Percentiles rank a stretch among this genome's conserved stretches.
These are phyloP conservation scores for Saccharum spontaneum DNA, from an alignment of 176 grass and related monocot species.

Conservation along the genomic window DNA sequence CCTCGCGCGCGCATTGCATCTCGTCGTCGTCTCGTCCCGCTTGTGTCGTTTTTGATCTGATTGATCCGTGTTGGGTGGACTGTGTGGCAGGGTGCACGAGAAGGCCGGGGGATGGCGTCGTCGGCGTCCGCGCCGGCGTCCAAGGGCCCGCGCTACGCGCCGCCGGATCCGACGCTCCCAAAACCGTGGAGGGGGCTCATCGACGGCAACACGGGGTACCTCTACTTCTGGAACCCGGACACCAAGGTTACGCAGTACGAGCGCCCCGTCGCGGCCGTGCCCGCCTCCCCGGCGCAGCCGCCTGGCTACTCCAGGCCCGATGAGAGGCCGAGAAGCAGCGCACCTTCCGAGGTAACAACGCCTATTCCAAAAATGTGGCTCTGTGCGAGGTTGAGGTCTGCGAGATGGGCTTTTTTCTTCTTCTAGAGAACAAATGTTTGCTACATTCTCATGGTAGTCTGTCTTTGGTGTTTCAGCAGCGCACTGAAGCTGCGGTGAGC, in stretches of 20 bases:
- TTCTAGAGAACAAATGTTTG: not conserved
- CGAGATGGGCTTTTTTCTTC: too few relatives aligned
- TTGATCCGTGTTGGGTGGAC: not conserved
- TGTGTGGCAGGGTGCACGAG: constrained; percentile 15
- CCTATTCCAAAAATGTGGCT: not conserved
- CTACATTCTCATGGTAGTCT: not conserved
- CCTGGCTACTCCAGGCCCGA: constrained; percentile 12
- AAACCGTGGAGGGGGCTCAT: constrained; percentile 82
- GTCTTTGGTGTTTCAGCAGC: not conserved
- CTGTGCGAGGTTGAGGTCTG: not conserved
- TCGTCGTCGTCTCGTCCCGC: not conserved
- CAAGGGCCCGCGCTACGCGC: constrained; percentile 59
- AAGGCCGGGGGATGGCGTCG: constrained; percentile 9
- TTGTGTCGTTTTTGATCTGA: constrained; percentile 15
- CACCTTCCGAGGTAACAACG: constrained; percentile 29
- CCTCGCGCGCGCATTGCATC: constrained; percentile 12
- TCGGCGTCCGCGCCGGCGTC: not conserved
- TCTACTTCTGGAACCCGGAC: constrained; percentile 96
- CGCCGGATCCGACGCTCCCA: constrained; percentile 69
- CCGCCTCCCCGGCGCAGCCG: not conserved
- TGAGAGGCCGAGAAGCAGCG: constrained; percentile 18
- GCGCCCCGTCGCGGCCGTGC: constrained; percentile 27
- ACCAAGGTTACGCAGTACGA: constrained; percentile 80
- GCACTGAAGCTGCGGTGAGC: not conserved
- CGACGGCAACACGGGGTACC: constrained; percentile 71